phyloP scores from a whole-genome alignment of 1,284 basidiomycete genomes.

The Neolentinus lepideus region DNA sequence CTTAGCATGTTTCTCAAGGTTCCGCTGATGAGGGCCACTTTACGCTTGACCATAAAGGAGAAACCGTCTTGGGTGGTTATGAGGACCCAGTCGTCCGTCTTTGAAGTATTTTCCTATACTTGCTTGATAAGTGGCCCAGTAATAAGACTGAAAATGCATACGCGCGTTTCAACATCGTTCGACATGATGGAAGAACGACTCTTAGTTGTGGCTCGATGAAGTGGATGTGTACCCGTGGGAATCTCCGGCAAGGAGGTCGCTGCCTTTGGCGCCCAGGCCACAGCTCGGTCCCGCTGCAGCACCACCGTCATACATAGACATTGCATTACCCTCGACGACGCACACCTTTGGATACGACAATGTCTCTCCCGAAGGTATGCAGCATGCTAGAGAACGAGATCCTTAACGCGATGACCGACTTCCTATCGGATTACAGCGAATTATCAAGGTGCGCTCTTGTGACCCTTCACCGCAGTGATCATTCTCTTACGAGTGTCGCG shows the following conservation, averaged over 20 bases:
- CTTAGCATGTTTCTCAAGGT: constrained; percentile 44
- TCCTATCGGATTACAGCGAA: constrained; percentile 28
- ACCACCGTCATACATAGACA: not conserved
- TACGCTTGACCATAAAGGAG: constrained; percentile 51
- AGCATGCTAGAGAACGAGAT: not conserved
- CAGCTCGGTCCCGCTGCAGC: not conserved
- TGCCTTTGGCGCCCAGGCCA: not conserved
- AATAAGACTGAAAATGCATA: not conserved
- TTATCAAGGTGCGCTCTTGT: constrained; percentile 41
- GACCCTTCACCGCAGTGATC: constrained; percentile 1
- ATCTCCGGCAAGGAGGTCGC: not conserved
- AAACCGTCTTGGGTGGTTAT: constrained; percentile 55
- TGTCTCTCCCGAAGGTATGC: constrained; percentile 11
- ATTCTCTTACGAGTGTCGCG: not conserved
- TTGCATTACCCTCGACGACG: not conserved
- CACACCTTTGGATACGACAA: not conserved
- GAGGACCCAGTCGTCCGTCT: constrained; percentile 50
- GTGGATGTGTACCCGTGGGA: not conserved
- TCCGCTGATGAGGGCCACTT: constrained; percentile 47
- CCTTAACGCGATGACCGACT: constrained; percentile 1
- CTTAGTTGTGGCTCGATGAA: no score
- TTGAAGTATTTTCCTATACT: not conserved
- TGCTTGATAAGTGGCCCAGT: not conserved
- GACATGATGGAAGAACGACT: not conserved
- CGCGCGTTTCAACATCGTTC: not conserved